Conservation (phyloP, 1,284 basidiomycete genomes). For the Irpex lacteus region DNA sequence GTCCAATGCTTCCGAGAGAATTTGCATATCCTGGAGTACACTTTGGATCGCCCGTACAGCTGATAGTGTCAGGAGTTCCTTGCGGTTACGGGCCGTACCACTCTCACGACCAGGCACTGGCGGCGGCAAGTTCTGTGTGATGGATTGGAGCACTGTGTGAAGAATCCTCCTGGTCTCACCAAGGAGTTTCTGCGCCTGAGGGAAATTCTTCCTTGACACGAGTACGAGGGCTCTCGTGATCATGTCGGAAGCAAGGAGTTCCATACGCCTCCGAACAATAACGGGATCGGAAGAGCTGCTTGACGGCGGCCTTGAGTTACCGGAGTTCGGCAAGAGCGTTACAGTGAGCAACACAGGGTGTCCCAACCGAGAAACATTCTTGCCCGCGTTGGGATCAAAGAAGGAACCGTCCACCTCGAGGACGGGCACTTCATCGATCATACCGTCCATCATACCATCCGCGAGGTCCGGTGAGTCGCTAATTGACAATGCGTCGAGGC, state of each 20-base stretch:
- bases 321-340: constrained; percentile 70
- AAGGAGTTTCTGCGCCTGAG: constrained; percentile 84
- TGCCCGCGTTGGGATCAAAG: constrained; percentile 81
- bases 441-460: constrained; percentile 84
- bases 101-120: constrained; percentile 40
- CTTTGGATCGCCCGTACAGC: constrained; percentile 79
- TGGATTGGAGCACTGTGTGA: constrained; percentile 78
- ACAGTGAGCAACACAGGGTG: constrained; percentile 89
- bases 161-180: constrained; percentile 87
- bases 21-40: constrained; percentile 82
- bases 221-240: constrained; percentile 89
- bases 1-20: constrained; percentile 81
- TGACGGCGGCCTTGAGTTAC: constrained; percentile 40
- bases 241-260: constrained; percentile 91
- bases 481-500: constrained; percentile 69
- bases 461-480: constrained; percentile 69
- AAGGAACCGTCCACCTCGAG: constrained; percentile 91
- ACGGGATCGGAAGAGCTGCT: constrained; percentile 70
- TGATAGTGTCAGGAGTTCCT: constrained; percentile 67
- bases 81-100: constrained; percentile 58
- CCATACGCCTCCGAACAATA: constrained; percentile 90
- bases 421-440: constrained; percentile 93
- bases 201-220: constrained; percentile 83
- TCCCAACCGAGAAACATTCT: constrained; percentile 80
- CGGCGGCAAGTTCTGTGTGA: constrained; percentile 66